Base-by-base conservation (phyloP, 1,139 yeast species). In the Spathaspora jeffriesii region DNA sequence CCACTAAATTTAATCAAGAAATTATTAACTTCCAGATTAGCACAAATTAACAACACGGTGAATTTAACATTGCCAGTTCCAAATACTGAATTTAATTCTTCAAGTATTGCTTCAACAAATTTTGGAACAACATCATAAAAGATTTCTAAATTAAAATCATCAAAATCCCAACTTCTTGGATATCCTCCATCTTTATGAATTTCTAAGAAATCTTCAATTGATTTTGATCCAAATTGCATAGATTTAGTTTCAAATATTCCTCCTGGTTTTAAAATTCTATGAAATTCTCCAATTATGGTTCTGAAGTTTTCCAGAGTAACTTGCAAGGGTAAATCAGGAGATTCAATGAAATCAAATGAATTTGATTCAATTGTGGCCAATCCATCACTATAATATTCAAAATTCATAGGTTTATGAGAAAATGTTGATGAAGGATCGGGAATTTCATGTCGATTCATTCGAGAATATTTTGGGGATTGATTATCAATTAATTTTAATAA, bases 171-270 rank as follows among this genome's bases (percentile, higher is more conserved):
- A 47, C 55, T 30, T 36, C 39, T 13, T 18, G 50, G 51, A 43
- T 53, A 44, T 42, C 36, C 27, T 3, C 54, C 54, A 31, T 36
- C 45, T 22, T 43, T 42, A 27, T 50, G 53, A 8, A 47, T 45
- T 7, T 28, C 49, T 14, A 56, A 46, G 10, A 59, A 57, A 13
- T 55, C 60, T n/a, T 55, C 36, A 13, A 44, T 20, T 5, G 48
- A 39, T 23, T 44, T 36, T 9, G 50, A 50, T 9, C 68, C 68
- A 47, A 58, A 54, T 43, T 60, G 59, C 9, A 70, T 55, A 4
- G 63, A 45, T 2, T 76, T 75, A 8, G 68, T 47, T 47, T 73
- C 76, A 4, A 74, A 45, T 1, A 55, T 45, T 1, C 79, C 80
- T 1, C 70, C 78, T 2, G 53, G 58, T 47, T 66, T 67, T 44